Conservation (phyloP, 78 protist genomes). For the Diacronema lutheri region DNA sequence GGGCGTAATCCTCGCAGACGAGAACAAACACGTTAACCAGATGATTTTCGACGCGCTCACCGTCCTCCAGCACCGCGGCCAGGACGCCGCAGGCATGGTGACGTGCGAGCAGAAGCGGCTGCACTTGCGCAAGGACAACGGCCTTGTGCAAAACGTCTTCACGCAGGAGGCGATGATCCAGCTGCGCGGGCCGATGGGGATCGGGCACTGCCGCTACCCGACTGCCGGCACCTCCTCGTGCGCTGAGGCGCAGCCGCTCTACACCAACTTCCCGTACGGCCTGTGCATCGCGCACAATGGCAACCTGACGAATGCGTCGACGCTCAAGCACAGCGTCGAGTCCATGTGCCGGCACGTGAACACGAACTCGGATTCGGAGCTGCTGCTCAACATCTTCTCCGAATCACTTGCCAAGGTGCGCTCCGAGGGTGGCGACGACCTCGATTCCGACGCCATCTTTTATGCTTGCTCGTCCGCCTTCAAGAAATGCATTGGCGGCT, state of each 20-base stretch:
- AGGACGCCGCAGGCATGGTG: conserved; percentile 48
- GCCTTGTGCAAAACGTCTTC: conserved; percentile 45
- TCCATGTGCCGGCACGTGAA: conserved; percentile 35
- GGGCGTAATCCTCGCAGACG: too few species aligned
- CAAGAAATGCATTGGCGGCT: conserved; percentile 27
- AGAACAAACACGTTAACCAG: too few species aligned
- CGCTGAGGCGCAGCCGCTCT: conserved; percentile 55
- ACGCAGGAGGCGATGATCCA: background rate
- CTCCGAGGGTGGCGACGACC: background rate
- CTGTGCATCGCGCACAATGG: conserved; percentile 42
- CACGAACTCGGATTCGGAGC: conserved; percentile 55
- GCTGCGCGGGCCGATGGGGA: conserved; percentile 2
- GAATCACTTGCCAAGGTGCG: background rate
- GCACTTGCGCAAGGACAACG: conserved; percentile 30
- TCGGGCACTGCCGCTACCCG: conserved; percentile 50
- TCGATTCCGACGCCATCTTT: background rate
- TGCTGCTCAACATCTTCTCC: conserved; percentile 43
- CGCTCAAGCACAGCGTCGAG: background rate
- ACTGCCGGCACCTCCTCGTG: conserved; percentile 45
- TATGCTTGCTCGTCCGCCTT: too few species aligned
- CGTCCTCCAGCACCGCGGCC: conserved; percentile 51
- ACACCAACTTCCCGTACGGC: conserved; percentile 52
- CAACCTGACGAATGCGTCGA: conserved; percentile 19
- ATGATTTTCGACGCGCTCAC: conserved; percentile 29
- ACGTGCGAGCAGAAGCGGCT: conserved; percentile 18